These are phyloP conservation scores for Candida chauliodis DNA, from an alignment of 805 yeast genomes.

Conservation along the genomic window DNA sequence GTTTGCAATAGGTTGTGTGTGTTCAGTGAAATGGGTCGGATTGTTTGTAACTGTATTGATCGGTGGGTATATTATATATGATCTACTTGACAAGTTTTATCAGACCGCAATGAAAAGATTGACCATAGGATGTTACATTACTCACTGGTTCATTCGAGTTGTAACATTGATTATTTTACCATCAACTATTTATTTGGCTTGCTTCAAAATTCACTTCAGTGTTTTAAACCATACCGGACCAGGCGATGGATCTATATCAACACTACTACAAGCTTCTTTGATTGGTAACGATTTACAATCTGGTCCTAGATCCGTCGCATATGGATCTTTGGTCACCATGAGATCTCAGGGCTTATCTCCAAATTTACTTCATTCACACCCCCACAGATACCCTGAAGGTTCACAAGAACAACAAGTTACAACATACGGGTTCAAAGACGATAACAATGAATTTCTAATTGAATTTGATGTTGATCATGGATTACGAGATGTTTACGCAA, in stretches of 20 bases:
- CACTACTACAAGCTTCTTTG: conserved; percentile 85
- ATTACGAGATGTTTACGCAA: conserved; percentile 24
- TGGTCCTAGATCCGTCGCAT: conserved; percentile 66
- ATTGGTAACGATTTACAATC: conserved; percentile 59
- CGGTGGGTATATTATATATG: conserved; percentile 57
- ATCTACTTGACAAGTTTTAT: conserved; percentile 45
- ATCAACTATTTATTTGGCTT: conserved; percentile 57
- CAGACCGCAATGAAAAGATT: conserved; percentile 20
- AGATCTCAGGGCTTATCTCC: conserved; percentile 72
- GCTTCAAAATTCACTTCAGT: conserved; percentile 79
- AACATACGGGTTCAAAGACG: conserved; percentile 84
- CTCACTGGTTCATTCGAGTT: conserved; percentile 74
- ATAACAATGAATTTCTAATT: conserved; percentile 78
- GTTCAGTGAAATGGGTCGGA: conserved; percentile 87
- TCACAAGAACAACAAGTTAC: conserved; percentile 94
- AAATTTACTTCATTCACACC: conserved; percentile 82
- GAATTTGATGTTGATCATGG: conserved; percentile 49
- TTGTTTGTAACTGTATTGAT: conserved; percentile 59
- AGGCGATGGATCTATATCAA: conserved; percentile 88
- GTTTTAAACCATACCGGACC: conserved; percentile 79
- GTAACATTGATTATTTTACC: conserved; percentile 70
- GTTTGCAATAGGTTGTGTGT: conserved; percentile 72
- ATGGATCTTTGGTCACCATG: conserved; percentile 60
- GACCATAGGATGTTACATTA: conserved; percentile 28
- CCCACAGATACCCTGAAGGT: conserved; percentile 83